Base-by-base conservation (phyloP, 2,329 filamentous ascomycete species). In the Teratosphaeria gauchensis region DNA sequence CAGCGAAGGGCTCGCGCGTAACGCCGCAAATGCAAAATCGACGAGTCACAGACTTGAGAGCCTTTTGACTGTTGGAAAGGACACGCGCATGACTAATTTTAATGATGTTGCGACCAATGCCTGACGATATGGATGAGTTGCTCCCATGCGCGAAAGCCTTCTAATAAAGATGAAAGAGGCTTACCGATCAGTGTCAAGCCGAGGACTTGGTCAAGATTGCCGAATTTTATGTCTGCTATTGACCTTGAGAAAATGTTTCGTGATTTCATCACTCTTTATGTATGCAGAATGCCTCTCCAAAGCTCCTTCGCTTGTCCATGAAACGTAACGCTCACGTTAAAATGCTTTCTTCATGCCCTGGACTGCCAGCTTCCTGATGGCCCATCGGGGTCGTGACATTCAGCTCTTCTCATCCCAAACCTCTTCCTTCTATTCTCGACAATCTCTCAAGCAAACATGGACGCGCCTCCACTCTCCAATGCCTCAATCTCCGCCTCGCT, bases 381-480 rank as follows among this genome's bases (percentile, higher is more conserved):
- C n/a, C 42, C 4, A 48, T 11, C 42, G 19, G 8, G 42, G n/a
- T 21, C 16, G 9, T 28, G 24, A 28, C 24, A 2, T 2, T 4
- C 24, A 21, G 19, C 9, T 21, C 42, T 21, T 24, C 4, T 4
- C 42, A 19, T 8, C 19, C 5, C n/a, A n/a, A 21, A 11, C 42
- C 42, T 48, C 42, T n/a, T 21, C 42, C 3, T 8, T 48, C 19
- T 8, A 48, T 48, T 4, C 19, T 48, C 9, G n/a, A 8, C 42
- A 9, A 48, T n/a, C 42, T 24, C 42, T n/a, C 28, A 55, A 21
- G 21, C 54, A 55, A 9, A 55, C 5, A 55, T 28, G 16, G 31
- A 87, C 35, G 92, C 94, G 59, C 94, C 94, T 58, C 92, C 94
- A 58, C 90, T 94, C 83, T 96, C 91, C 70, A 99, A 83, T 24